A percentile compares a stretch with the other conserved stretches of the same genome.
Conservation (phyloP, 1,139 yeast genomes). For the Hanseniaspora gamundiae region DNA sequence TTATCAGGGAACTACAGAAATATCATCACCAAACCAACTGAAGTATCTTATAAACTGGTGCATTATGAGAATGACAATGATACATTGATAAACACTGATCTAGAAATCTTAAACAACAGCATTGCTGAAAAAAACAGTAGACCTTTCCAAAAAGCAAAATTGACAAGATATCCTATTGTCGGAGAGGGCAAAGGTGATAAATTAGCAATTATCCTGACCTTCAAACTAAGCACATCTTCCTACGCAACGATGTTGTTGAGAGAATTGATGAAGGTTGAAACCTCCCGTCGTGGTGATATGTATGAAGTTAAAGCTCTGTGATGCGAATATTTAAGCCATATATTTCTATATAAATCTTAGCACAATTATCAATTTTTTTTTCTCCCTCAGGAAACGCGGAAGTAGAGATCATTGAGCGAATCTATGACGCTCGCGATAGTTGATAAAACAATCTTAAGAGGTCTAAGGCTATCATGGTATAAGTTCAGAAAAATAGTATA, state of each 20-base stretch:
- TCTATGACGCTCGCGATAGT: no score
- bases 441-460: no score
- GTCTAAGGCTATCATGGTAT: neutral
- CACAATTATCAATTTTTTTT: neutral
- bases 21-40: slow-evolving; percentile 54
- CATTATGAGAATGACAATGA: slow-evolving; percentile 51
- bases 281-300: slow-evolving; percentile 52
- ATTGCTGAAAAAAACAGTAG: slow-evolving; percentile 25
- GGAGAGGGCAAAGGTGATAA: slow-evolving; percentile 35
- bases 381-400: no score
- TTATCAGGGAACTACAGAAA: slow-evolving; percentile 82
- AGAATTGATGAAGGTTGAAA: slow-evolving; percentile 77
- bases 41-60: slow-evolving; percentile 51
- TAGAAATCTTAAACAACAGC: slow-evolving; percentile 47
- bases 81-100: slow-evolving; percentile 71
- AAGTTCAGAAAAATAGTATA: slow-evolving; percentile 1
- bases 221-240: slow-evolving; percentile 76
- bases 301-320: slow-evolving; percentile 23
- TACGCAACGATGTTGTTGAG: slow-evolving; percentile 98
- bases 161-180: slow-evolving; percentile 22
- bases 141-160: slow-evolving; percentile 22
- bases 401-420: no score
- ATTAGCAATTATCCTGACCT: slow-evolving; percentile 59
- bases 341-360: neutral
- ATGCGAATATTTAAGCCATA: neutral